phyloP scores from a whole-genome alignment of 371 early-diverging fungal genomes.

The Zychaea mexicana region DNA sequence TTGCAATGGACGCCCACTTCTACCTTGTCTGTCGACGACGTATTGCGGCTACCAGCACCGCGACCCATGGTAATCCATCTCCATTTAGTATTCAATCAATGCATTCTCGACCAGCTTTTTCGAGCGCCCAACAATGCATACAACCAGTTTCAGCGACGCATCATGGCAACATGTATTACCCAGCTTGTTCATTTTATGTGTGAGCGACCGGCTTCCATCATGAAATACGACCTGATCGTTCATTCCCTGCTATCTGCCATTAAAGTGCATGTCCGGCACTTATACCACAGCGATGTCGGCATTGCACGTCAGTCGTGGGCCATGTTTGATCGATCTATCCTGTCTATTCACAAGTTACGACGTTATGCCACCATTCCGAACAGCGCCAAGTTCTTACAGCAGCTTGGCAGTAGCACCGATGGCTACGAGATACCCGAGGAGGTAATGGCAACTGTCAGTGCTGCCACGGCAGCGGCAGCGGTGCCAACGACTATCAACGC shows the following conservation, averaged over 20 bases:
- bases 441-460: background rate
- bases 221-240: constrained; percentile 34
- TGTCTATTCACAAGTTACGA: constrained; percentile 26
- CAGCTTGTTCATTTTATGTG: constrained; percentile 32
- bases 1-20: constrained; percentile 35
- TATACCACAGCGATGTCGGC: constrained; percentile 24
- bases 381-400: constrained; percentile 38
- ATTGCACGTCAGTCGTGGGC: constrained; percentile 38
- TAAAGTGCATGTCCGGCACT: constrained; percentile 26
- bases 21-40: constrained; percentile 18
- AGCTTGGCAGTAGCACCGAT: constrained; percentile 19
- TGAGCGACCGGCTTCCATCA: constrained; percentile 23
- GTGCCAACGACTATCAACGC: background rate
- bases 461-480: background rate
- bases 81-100: constrained; percentile 26
- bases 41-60: constrained; percentile 27
- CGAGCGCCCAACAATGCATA: constrained; percentile 21
- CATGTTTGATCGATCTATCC: constrained; percentile 34
- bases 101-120: constrained; percentile 16
- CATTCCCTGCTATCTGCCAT: constrained; percentile 29
- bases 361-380: constrained; percentile 37
- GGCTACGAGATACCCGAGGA: constrained; percentile 1
- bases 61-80: constrained; percentile 23
- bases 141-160: constrained; percentile 24
- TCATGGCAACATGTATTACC: constrained; percentile 35